A percentile compares a stretch with the other conserved stretches of the same genome.
phyloP scores from a whole-genome alignment of 1,284 basidiomycete species.

The Malassezia arunalokei region DNA sequence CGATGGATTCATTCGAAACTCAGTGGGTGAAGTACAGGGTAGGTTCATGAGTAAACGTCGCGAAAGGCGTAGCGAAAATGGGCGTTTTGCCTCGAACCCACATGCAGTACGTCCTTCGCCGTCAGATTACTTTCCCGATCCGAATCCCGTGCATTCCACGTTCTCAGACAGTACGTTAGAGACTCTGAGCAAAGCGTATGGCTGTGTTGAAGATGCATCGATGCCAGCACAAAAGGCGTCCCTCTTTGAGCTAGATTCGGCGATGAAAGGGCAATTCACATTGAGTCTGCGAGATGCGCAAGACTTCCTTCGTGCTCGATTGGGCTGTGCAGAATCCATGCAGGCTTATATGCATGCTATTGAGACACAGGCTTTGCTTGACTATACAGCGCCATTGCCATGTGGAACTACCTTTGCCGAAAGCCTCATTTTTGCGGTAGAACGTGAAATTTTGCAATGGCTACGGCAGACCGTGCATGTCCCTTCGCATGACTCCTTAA shows the following conservation, averaged over 20 bases:
- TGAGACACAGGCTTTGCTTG: not conserved
- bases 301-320: constrained; percentile 16
- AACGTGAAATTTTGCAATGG: constrained; percentile 24
- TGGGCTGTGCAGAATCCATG: not conserved
- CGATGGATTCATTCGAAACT: not conserved
- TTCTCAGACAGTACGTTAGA: constrained; percentile 9
- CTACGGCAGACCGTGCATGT: constrained; percentile 18
- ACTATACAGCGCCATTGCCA: not conserved
- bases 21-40: not conserved
- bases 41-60: constrained; percentile 6
- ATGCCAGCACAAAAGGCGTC: constrained; percentile 14
- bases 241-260: constrained; percentile 13
- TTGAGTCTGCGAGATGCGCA: constrained; percentile 28
- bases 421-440: constrained; percentile 22
- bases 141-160: constrained; percentile 25
- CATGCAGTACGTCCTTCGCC: constrained; percentile 24
- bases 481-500: not conserved
- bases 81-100: constrained; percentile 25
- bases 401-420: constrained; percentile 13
- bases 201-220: not conserved
- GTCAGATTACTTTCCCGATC: constrained; percentile 23
- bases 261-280: constrained; percentile 27
- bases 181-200: not conserved
- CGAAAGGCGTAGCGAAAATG: constrained; percentile 13
- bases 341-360: not conserved